Base-by-base conservation (phyloP, 306 rosid species). In the Dalbergia cultrata region DNA sequence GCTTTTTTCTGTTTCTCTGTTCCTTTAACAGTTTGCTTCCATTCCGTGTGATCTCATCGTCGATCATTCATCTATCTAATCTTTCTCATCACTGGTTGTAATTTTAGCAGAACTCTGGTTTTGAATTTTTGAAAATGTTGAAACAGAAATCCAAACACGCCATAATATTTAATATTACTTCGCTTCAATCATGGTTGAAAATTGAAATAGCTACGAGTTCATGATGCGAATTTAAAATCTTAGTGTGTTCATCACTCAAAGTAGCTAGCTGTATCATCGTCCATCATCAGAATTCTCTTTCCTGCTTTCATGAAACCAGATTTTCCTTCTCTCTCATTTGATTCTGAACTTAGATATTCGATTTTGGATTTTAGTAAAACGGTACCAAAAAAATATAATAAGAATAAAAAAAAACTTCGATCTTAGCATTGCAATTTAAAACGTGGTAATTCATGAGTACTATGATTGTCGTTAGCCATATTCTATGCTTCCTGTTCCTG, bases 381-480 rank as follows among this genome's bases (percentile, higher is more conserved):
- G 7, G 5, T 5, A 37, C 7, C 22, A 6, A 6, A 17, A 9
- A n/a, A n/a, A n/a, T n/a, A n/a, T n/a, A n/a, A 11, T 12, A 5
- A 61, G 37, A 11, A 52, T 26, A 26, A 26, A 22, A 19, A 31
- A 37, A 16, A 5, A n/a, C 81, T 73, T 77, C 17, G 79, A 77
- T 70, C 22, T n/a, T 53, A 53, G 79, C 54, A 14, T 53, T 76
- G 34, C 9, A 37, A 39, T 69, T 34, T 43, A 22, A 75, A 26
- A 22, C 26, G 26, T 0, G 1, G 26, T 22, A 22, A 22, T 22
- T 22, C 26, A 22, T 22, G 26, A 22, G 1, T 22, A 22, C 26
- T 22, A 0, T 22, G 26, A 82, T 69, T 62, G 22, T 43, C 22
- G 5, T 61, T 0, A 22, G 34, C 43, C 8, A 14, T 67, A 33